Evolutionary conservation across 306 rosid genomes (phyloP), one percentile per base, ranked within the genome.

Genomic region (Cicer cuneatum): DNA sequence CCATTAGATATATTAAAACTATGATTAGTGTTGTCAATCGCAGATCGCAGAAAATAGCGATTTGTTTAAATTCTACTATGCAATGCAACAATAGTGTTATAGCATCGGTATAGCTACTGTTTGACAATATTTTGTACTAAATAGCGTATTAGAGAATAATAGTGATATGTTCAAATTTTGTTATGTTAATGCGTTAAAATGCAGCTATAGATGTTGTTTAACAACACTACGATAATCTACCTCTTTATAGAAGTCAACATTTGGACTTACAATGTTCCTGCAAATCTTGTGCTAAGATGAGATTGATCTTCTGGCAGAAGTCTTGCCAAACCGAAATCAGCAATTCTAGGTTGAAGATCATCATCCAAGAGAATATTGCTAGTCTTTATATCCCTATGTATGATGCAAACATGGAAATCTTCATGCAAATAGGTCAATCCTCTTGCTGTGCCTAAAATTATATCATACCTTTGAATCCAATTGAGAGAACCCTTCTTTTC

Each of bases 291-390:
- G 56, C 83, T 90, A 9, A 90, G 82, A 75, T 90, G 96, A 62
- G 89, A 81, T 78, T 67, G 81, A 58, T 90, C 88, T 68, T 51
- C 85, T 0, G 93, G 96, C 21, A 90, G 43, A 76, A 90, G 93
- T 74, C 90, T 86, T 76, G 90, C 96, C 74, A 88, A 75, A 5
- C 96, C 96, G 66, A 88, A 90, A 80, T 90, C 96, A 52, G 91
- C 88, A 74, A 90, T 88, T 75, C 53, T 85, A 7, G 96, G 85
- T 13, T 75, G 85, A 80, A 90, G 83, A 62, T 80, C 87, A 60
- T 82, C 89, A 57, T 88, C 96, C 19, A 90, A 75, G 42, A 90
- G 90, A 24, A 90, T 90, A 72, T 90, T 90, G 81, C 54, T 74
- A 1, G 87, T 74, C 76, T 90, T 90, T 66, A 90, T 88, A 72